These are phyloP conservation scores for Haplographium delicatum DNA, from an alignment of 495 filamentous ascomycete species.

Conservation along the genomic window DNA sequence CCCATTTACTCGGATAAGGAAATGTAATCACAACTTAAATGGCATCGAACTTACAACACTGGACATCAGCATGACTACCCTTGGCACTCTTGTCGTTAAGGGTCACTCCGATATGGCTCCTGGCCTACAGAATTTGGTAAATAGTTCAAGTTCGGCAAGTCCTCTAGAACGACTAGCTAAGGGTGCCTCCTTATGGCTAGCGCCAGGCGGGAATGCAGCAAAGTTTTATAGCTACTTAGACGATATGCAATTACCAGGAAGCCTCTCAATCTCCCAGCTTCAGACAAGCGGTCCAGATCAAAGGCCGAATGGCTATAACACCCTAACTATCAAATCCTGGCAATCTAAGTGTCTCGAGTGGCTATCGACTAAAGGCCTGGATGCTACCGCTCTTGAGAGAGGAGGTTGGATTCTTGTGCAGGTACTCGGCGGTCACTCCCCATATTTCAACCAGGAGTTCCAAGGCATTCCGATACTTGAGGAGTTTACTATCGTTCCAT, in stretches of 20 bases:
- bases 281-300: conserved; percentile 1
- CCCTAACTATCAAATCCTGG: conserved; percentile 20
- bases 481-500: conserved; percentile 26
- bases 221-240: conserved; percentile 23
- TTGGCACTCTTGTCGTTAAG: conserved; percentile 26
- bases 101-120: conserved; percentile 16
- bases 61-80: conserved; percentile 26
- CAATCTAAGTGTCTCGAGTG: conserved; percentile 24
- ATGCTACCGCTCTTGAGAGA: conserved; percentile 15
- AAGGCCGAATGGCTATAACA: not conserved
- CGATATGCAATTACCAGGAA: conserved; percentile 1
- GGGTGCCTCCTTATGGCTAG: conserved; percentile 39
- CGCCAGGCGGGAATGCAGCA: conserved; percentile 44
- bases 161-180: not conserved
- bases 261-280: conserved; percentile 2
- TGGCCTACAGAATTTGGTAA: conserved; percentile 13
- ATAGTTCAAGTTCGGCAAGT: not conserved
- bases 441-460: conserved; percentile 14
- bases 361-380: conserved; percentile 21
- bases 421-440: conserved; percentile 13
- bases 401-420: conserved; percentile 25
- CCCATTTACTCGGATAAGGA: not conserved
- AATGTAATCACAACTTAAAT: not conserved
- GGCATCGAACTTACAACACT: conserved; percentile 23
- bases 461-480: conserved; percentile 12